These are phyloP conservation scores for Botrytis cinerea DNA, from an alignment of 2,329 filamentous ascomycete genomes.

Conservation along the genomic window DNA sequence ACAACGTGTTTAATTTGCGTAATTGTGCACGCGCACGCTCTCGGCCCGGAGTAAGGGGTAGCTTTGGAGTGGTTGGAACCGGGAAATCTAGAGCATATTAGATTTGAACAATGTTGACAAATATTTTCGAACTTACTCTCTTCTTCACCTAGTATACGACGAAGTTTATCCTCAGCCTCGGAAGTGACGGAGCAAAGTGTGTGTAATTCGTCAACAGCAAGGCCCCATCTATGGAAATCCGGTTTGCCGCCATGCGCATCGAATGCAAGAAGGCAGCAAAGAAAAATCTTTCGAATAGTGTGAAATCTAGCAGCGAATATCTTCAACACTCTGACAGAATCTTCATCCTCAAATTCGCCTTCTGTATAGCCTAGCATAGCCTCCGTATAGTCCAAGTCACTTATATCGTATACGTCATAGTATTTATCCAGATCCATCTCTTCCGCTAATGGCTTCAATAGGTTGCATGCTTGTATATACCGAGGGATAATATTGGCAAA, in stretches of 20 bases:
- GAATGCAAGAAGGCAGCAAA: constrained; percentile 86
- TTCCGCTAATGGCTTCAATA: constrained; percentile 72
- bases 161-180: constrained; percentile 65
- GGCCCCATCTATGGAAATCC: constrained; percentile 78
- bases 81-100: constrained; percentile 51
- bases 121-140: constrained; percentile 60
- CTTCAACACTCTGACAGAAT: constrained; percentile 79
- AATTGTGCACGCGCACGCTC: constrained; percentile 86
- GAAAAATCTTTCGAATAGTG: constrained; percentile 77
- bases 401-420: constrained; percentile 85
- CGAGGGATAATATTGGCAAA: constrained; percentile 70
- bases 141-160: constrained; percentile 72
- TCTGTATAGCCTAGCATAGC: constrained; percentile 65
- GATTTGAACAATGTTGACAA: constrained; percentile 24
- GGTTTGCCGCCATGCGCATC: constrained; percentile 76
- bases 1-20: constrained; percentile 83
- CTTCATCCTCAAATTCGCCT: constrained; percentile 70
- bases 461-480: constrained; percentile 69
- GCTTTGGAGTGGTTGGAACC: constrained; percentile 57
- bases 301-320: constrained; percentile 79
- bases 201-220: constrained; percentile 73
- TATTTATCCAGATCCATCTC: constrained; percentile 86
- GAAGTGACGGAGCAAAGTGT: constrained; percentile 62
- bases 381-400: constrained; percentile 69
- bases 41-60: constrained; percentile 68